Evolutionary conservation across 768 basidiomycete species (phyloP).

Genomic region (Pilatotrama ljubarskyi): DNA sequence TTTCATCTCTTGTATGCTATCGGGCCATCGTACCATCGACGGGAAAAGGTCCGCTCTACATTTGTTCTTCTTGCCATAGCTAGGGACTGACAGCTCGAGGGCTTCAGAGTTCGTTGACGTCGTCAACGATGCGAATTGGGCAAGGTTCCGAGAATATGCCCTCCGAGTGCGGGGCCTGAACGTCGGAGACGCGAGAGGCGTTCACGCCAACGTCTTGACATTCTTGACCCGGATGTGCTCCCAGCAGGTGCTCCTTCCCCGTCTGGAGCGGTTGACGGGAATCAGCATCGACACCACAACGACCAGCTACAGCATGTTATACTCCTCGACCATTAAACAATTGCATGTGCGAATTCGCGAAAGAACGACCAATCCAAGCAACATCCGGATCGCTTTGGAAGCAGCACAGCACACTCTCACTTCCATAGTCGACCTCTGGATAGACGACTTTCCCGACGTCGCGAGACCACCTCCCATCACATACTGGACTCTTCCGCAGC

Average conservation of each 20-base stretch:
- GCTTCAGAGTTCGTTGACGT: background rate
- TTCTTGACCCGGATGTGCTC: background rate
- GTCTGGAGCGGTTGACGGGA: background rate
- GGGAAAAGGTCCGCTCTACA: no score
- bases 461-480: no score
- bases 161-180: background rate
- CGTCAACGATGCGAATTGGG: background rate
- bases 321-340: background rate
- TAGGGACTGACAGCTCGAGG: no score
- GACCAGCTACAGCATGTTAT: background rate
- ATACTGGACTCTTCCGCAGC: no score
- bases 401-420: background rate
- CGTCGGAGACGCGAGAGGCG: background rate
- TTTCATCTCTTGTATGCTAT: background rate
- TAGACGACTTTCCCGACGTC: no score
- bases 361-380: background rate
- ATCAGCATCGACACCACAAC: background rate
- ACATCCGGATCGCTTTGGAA: background rate
- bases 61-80: no score
- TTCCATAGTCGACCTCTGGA: background rate
- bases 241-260: background rate
- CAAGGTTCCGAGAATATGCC: background rate
- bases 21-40: no score
- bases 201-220: background rate
- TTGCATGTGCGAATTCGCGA: background rate